These are phyloP conservation scores for Aspergillus calidoustus DNA, from an alignment of 2,329 filamentous ascomycete genomes.

Conservation along the genomic window DNA sequence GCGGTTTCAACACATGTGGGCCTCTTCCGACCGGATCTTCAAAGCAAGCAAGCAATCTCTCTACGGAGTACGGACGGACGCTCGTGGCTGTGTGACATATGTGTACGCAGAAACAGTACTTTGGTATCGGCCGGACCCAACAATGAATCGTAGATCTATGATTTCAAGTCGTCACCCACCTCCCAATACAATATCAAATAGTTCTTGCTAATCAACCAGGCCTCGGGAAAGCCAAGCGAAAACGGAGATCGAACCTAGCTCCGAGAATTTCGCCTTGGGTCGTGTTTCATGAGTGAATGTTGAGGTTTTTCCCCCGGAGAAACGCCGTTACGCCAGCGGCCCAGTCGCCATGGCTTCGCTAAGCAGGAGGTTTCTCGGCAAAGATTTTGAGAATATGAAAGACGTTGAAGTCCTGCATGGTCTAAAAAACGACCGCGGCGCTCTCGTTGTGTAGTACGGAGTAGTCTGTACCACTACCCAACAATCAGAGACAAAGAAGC, in stretches of 20 bases:
- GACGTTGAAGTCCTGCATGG: background rate
- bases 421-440: background rate
- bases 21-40: background rate
- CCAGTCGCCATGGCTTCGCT: background rate
- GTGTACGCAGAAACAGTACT: background rate
- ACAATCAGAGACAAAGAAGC: background rate
- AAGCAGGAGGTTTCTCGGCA: background rate
- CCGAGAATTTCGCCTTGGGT: background rate
- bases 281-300: background rate
- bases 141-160: background rate
- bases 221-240: background rate
- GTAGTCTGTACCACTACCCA: background rate
- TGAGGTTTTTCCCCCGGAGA: slow-evolving; percentile 1
- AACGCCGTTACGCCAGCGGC: background rate
- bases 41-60: background rate
- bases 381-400: background rate
- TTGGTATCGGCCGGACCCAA: background rate
- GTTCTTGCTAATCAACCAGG: background rate
- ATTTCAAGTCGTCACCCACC: background rate
- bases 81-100: no score
- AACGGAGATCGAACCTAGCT: background rate
- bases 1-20: background rate
- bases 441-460: background rate
- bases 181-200: background rate
- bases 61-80: background rate